These are phyloP conservation scores for Acanthamoeba sp. DNA, from an alignment of 208 protist genomes.

Conservation along the genomic window DNA sequence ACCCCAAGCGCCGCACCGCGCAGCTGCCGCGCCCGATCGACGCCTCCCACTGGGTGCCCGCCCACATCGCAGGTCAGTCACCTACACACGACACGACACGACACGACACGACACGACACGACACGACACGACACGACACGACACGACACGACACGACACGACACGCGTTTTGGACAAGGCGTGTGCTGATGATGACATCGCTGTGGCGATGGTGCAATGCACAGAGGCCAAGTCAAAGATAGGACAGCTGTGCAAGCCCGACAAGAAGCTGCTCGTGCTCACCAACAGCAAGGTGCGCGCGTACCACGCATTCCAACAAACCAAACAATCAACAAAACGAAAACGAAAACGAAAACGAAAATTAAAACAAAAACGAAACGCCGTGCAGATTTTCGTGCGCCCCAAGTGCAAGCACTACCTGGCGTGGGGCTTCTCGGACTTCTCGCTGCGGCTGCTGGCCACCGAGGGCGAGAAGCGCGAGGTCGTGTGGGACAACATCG, in stretches of 20 bases:
- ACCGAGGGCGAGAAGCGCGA: slow-evolving; percentile 46
- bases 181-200: too few species aligned
- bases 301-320: too few species aligned
- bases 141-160: background rate
- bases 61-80: slow-evolving; percentile 36
- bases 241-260: slow-evolving; percentile 8
- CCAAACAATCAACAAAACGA: too few species aligned
- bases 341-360: too few species aligned
- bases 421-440: slow-evolving; percentile 75
- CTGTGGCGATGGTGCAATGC: background rate
- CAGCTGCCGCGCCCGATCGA: background rate
- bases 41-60: slow-evolving; percentile 28
- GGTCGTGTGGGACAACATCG: slow-evolving; percentile 53
- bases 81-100: too few species aligned
- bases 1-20: slow-evolving; percentile 51
- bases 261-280: slow-evolving; percentile 43
- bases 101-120: background rate
- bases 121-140: background rate
- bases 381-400: slow-evolving; percentile 15
- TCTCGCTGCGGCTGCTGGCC: background rate
- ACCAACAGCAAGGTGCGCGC: slow-evolving; percentile 50
- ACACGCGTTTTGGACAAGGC: background rate
- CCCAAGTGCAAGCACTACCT: slow-evolving; percentile 66
- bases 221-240: slow-evolving; percentile 37
- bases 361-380: background rate